Evolutionary conservation across 352 stramenopile species (phyloP), one percentile per base, ranked within the genome.

Genomic region (Phytophthora podocarpi): DNA sequence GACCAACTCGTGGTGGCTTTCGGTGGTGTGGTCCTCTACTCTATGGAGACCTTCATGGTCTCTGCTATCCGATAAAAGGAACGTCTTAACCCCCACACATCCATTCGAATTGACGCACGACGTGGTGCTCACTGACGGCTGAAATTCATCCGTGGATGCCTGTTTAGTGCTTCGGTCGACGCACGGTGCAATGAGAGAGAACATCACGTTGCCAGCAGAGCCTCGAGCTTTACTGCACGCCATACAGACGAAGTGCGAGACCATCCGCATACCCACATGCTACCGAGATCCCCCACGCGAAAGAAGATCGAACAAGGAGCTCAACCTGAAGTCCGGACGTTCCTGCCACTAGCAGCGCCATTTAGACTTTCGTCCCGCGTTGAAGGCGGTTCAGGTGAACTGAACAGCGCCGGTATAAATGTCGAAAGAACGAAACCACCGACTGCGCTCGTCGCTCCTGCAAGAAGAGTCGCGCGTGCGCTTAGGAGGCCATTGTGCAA

Each of bases 401-500:
- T 68, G 59, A 59, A 56, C 59, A 30, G 59, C 40, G 32, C 26
- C 35, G 36, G 11, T 59, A 63, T 58, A 64, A 67, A 53, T 41
- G 50, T 64, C 50, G 64, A 68, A 67, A 55, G 57, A 71, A 63
- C 21, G 62, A 64, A 67, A 72, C 58, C 31, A 64, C 56, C 50
- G 36, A 36, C 20, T 32, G 39, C 9, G 45, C 18, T 65, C 26
- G 45, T 27, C 5, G 31, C 45, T 56, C 36, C n/a, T n/a, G 12
- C 8, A 48, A 31, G 47, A 48, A 59, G 30, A 62, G 41, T 32
- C 24, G 32, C 31, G 35, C 35, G n/a, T 41, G 15, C 18, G 35
- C n/a, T 24, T 23, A 8, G 9, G 16, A 13, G 11, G 15, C 34
- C 64, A 72, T 68, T 71, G 63, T 32, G 31, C 43, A 60, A 71